phyloP scores from a whole-genome alignment of 1,139 yeast species.

The Yamadazyma sp. region DNA sequence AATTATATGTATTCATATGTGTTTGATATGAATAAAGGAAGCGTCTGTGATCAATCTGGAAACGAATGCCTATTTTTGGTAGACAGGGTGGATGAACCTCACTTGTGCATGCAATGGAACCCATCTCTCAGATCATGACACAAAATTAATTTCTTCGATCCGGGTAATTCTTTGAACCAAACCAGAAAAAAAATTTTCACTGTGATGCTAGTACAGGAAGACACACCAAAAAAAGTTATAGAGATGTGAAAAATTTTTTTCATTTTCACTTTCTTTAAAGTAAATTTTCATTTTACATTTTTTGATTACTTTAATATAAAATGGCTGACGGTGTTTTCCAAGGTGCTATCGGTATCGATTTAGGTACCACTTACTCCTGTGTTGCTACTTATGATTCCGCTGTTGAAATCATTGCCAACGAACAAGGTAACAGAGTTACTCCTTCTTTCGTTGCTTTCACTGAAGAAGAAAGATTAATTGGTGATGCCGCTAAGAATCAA shows the following conservation, averaged over 20 bases:
- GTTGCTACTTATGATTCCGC: conserved; percentile 79
- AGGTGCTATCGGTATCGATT: conserved; percentile 90
- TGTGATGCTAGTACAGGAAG: conserved; percentile 3
- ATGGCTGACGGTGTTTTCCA: conserved; percentile 99
- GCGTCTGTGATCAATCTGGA: no score
- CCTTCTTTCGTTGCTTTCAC: conserved; percentile 98
- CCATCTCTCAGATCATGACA: no score
- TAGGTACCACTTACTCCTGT: conserved; percentile 85
- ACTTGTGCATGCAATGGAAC: no score
- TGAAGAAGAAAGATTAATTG: conserved; percentile 94
- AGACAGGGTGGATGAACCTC: neutral
- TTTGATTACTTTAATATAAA: conserved; percentile 23
- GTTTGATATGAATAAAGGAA: no score
- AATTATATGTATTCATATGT: no score
- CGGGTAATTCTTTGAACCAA: conserved; percentile 10
- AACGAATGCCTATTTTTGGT: no score
- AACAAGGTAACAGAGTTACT: conserved; percentile 71
- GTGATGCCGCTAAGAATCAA: conserved; percentile 99
- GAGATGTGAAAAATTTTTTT: conserved; percentile 15
- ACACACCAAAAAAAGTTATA: conserved; percentile 13
- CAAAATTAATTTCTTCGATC: conserved; percentile 5
- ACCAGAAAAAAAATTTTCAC: conserved; percentile 10
- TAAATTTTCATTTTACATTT: conserved; percentile 17
- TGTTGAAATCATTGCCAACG: conserved; percentile 62
- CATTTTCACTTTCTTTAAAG: conserved; percentile 12